Evolutionary conservation across 2,329 filamentous ascomycete genomes (phyloP), one percentile per base, ranked within the genome.

Genomic region (Gremmenia infestans): DNA sequence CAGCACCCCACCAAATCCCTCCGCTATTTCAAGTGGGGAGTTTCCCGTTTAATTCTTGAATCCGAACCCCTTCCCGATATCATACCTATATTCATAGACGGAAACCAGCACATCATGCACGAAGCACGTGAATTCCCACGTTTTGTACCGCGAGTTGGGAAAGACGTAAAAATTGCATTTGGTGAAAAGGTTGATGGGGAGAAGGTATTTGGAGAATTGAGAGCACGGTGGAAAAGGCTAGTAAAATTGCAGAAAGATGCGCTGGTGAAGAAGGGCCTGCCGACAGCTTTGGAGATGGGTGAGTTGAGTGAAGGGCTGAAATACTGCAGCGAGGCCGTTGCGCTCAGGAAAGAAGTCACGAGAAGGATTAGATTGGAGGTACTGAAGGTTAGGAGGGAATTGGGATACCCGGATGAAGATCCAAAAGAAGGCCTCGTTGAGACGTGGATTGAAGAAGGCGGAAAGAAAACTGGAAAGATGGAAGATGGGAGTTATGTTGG

Each of bases 21-120:
- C 78, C 88, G 94, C 32, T 99, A 99, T 74, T 97, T 97, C 82
- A 97, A 96, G 76, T 99, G 94, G 94, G 94, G 94, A 1, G 80
- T 97, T 1, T 91, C 93, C 6, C 84, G 94, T 2, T 79, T 97
- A 56, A 94, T 99, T 56, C 82, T 99, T 48, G 94, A 99, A 72
- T 83, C 87, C 48, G 88, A 93, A 49, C 90, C 91, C 3, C 86
- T 89, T 60, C 94, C 94, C 0, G 89, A 95, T 63, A 81, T 99
- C 19, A 81, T 99, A 37, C 91, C 94, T 45, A 93, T 99, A 74
- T 99, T 95, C 78, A 87, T 97, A 50, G 90, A 97, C 67, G 94
- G 94, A 28, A 88, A 89, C 15, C 88, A 97, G 69, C 75, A 87
- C 57, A 79, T 96, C 63, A 97, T 97, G 93, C 81, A 89, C 66